phyloP scores from a whole-genome alignment of 306 rosid species.

The Acacia melanoxylon region DNA sequence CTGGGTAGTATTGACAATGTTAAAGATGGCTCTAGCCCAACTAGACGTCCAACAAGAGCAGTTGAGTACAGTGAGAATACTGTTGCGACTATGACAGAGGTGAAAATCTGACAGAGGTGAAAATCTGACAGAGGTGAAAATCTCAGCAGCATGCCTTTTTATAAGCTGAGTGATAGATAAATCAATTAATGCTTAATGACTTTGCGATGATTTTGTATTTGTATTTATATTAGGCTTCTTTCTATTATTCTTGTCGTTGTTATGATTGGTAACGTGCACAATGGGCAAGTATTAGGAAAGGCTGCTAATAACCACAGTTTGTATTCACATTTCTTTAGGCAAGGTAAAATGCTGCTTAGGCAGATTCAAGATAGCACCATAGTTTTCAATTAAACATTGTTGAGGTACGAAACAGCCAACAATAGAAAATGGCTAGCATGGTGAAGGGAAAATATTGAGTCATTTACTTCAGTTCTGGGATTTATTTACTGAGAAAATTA shows the following conservation, averaged over 20 bases:
- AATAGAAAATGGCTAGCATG: background rate
- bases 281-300: background rate
- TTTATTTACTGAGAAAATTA: conserved; percentile 12
- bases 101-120: too few relatives aligned
- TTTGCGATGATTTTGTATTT: conserved; percentile 5
- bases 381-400: background rate
- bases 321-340: background rate
- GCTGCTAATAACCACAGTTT: background rate
- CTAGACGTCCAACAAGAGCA: conserved; percentile 84
- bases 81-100: conserved; percentile 78
- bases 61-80: conserved; percentile 92
- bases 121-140: conserved; percentile 92
- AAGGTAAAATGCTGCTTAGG: background rate
- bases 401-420: background rate
- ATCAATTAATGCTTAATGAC: conserved; percentile 5
- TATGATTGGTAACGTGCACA: background rate
- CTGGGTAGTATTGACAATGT: conserved; percentile 88
- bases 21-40: conserved; percentile 82
- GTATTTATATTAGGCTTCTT: background rate
- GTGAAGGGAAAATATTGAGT: background rate
- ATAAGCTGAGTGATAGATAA: conserved; percentile 67
- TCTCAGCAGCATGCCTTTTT: conserved; percentile 95
- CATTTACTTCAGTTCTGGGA: background rate
- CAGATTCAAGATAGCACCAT: background rate
- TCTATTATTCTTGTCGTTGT: background rate